phyloP scores from a whole-genome alignment of 108 stramenopile species.

The Nitzschia sp. region DNA sequence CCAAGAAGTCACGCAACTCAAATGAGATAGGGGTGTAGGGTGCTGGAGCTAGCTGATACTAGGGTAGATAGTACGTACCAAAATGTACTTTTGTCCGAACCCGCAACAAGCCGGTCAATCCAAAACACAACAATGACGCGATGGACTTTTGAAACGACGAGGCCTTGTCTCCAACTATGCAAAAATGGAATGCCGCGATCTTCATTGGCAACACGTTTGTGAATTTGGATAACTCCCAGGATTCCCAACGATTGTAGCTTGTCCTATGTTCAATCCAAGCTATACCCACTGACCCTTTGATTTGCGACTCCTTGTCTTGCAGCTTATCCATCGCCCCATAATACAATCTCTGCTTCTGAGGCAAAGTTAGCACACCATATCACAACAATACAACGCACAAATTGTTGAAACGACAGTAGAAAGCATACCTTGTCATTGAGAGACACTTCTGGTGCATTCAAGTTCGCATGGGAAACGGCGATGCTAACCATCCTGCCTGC shows the following conservation, averaged over 20 bases:
- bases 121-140: not conserved
- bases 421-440: too few relatives aligned
- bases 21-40: too few relatives aligned
- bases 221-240: not conserved
- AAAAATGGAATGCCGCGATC: slow-evolving; percentile 7
- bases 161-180: not conserved
- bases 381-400: too few relatives aligned
- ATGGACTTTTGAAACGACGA: not conserved
- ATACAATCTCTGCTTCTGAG: not conserved
- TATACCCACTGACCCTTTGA: not conserved
- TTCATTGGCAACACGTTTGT: not conserved
- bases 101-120: not conserved
- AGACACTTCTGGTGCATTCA: too few relatives aligned
- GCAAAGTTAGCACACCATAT: not conserved
- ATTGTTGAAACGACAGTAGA: too few relatives aligned
- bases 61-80: not conserved
- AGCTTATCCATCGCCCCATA: not conserved
- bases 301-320: slow-evolving; percentile 2
- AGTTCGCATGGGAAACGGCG: too few relatives aligned
- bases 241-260: not conserved
- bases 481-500: slow-evolving; percentile 9
- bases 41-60: too few relatives aligned
- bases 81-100: slow-evolving; percentile 4
- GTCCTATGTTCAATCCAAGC: not conserved
- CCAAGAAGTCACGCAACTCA: not conserved